A percentile compares a stretch with the other conserved stretches of the same genome.
Evolutionary conservation across 2,329 filamentous ascomycete genomes (phyloP).

Genomic region (Chrysosporium queenslandicum): DNA sequence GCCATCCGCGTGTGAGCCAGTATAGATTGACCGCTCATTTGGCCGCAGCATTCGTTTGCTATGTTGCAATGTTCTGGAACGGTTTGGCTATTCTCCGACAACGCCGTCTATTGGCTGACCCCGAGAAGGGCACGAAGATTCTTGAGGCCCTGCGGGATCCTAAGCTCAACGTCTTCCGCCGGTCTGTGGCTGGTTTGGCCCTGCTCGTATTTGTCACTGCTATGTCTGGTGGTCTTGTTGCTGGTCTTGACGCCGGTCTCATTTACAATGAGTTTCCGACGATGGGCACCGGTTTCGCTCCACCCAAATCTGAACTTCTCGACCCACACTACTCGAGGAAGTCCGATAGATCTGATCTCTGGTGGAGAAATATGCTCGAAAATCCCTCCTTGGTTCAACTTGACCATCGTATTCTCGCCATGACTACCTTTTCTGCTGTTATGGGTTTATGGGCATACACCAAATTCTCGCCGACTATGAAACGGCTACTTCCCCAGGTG

Average conservation of each 20-base stretch:
- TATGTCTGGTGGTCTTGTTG: constrained; percentile 88
- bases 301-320: constrained; percentile 73
- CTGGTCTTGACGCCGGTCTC: constrained; percentile 86
- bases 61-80: constrained; percentile 86
- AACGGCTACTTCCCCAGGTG: constrained; percentile 44
- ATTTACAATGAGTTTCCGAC: constrained; percentile 98
- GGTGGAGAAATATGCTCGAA: constrained; percentile 96
- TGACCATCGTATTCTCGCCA: constrained; percentile 86
- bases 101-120: constrained; percentile 58
- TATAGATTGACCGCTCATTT: constrained; percentile 87
- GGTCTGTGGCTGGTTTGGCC: constrained; percentile 59
- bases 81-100: constrained; percentile 75
- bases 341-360: constrained; percentile 69
- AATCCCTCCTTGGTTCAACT: constrained; percentile 94
- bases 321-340: constrained; percentile 74
- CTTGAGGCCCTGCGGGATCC: constrained; percentile 56
- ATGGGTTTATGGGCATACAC: constrained; percentile 72
- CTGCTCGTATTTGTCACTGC: constrained; percentile 76
- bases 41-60: constrained; percentile 82
- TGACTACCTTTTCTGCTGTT: constrained; percentile 74
- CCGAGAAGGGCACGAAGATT: constrained; percentile 50
- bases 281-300: constrained; percentile 78
- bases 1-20: constrained; percentile 85
- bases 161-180: constrained; percentile 61
- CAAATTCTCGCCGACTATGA: constrained; percentile 56